Conservation (phyloP, 768 basidiomycete genomes). For the Termitomyces sp. region DNA sequence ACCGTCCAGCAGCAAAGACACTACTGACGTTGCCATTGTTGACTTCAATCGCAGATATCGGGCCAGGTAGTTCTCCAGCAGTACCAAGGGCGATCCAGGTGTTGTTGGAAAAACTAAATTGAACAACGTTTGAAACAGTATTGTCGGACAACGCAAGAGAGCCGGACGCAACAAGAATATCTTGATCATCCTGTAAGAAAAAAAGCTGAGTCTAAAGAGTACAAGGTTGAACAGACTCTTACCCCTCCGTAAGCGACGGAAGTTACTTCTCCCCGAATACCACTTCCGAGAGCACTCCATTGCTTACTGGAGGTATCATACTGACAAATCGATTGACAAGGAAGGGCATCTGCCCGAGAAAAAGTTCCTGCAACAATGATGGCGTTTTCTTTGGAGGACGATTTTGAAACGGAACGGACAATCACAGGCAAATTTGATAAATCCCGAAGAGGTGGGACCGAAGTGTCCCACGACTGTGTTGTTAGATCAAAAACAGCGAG, state of each 20-base stretch:
- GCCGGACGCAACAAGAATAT: slow-evolving; percentile 75
- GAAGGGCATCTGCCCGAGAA: slow-evolving; percentile 64
- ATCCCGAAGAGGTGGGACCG: slow-evolving; percentile 57
- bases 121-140: slow-evolving; percentile 64
- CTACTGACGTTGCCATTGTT: slow-evolving; percentile 77
- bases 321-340: slow-evolving; percentile 75
- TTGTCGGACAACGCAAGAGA: slow-evolving; percentile 64
- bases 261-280: slow-evolving; percentile 77
- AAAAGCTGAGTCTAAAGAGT: not conserved
- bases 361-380: slow-evolving; percentile 90
- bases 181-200: slow-evolving; percentile 53
- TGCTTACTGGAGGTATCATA: slow-evolving; percentile 63
- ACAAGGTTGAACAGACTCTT: slow-evolving; percentile 20
- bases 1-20: slow-evolving; percentile 89
- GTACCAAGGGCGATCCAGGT: slow-evolving; percentile 72
- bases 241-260: slow-evolving; percentile 81
- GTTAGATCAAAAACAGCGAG: slow-evolving; percentile 79
- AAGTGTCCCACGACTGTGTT: slow-evolving; percentile 54
- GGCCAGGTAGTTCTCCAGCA: slow-evolving; percentile 68
- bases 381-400: slow-evolving; percentile 51
- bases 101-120: slow-evolving; percentile 63
- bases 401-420: slow-evolving; percentile 66
- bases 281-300: slow-evolving; percentile 78
- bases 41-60: slow-evolving; percentile 83
- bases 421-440: slow-evolving; percentile 47